Conservation (phyloP, 805 yeast species). For the Grigorovia yakushimaensis region DNA sequence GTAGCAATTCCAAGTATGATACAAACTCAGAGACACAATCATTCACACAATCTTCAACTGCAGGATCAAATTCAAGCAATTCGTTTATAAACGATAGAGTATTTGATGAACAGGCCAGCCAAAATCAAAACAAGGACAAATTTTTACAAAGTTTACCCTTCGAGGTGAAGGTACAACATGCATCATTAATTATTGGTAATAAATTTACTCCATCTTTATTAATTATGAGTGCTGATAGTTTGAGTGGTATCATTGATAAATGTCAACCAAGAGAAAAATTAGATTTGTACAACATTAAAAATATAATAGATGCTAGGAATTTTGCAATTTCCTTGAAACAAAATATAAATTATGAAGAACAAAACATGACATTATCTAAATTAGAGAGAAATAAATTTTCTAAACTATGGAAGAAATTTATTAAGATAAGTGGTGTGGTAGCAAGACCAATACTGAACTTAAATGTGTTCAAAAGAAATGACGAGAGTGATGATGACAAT, state of each 20-base stretch:
- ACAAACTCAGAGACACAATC: background rate
- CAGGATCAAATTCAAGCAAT: background rate
- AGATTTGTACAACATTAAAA: conserved; percentile 47
- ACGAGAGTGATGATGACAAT: conserved; percentile 4
- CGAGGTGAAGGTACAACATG: conserved; percentile 46
- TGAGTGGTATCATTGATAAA: conserved; percentile 51
- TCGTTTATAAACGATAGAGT: conserved; percentile 13
- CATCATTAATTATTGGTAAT: conserved; percentile 76
- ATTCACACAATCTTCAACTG: conserved; percentile 3
- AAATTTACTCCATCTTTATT: conserved; percentile 62
- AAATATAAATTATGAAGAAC: conserved; percentile 52
- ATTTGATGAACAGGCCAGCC: conserved; percentile 8
- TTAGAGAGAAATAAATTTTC: conserved; percentile 13
- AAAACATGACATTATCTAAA: conserved; percentile 16
- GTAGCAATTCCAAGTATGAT: background rate
- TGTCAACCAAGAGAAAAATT: conserved; percentile 36
- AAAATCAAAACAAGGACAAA: background rate
- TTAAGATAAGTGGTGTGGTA: conserved; percentile 6
- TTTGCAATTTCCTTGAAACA: conserved; percentile 57
- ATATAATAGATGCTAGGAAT: conserved; percentile 38
- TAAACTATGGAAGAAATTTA: conserved; percentile 18
- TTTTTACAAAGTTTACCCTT: conserved; percentile 48
- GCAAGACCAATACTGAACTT: conserved; percentile 3
- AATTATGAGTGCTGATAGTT: conserved; percentile 48
- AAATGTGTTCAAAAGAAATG: conserved; percentile 2